Percentiles rank a stretch among this genome's conserved stretches.
Evolutionary conservation across 2,329 filamentous ascomycete species (phyloP).

Genomic region (Cladophialophora bantiana): DNA sequence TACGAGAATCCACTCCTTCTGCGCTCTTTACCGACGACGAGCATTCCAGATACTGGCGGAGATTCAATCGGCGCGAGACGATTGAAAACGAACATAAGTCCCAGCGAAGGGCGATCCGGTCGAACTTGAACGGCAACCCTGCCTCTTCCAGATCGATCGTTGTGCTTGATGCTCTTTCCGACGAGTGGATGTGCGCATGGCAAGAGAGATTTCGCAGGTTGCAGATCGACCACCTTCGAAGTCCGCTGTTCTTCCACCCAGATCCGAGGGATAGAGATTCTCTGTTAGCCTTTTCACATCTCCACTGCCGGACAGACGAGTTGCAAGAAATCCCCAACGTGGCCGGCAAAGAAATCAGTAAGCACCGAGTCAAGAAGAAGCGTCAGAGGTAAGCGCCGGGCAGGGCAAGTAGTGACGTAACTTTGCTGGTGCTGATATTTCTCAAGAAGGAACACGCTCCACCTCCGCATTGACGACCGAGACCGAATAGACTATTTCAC

Average conservation of each 20-base stretch:
- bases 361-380: conserved; percentile 62
- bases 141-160: conserved; percentile 56
- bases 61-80: conserved; percentile 32
- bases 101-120: conserved; percentile 7
- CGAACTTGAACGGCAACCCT: neutral
- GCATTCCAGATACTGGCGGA: conserved; percentile 69
- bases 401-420: conserved; percentile 28
- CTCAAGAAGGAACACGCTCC: conserved; percentile 48
- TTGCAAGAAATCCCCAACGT: conserved; percentile 74
- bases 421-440: conserved; percentile 26
- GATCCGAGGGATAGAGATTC: conserved; percentile 78
- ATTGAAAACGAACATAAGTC: conserved; percentile 30
- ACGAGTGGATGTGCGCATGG: conserved; percentile 75
- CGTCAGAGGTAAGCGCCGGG: conserved; percentile 19
- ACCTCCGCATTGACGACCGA: conserved; percentile 67
- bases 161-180: conserved; percentile 70
- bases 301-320: conserved; percentile 66
- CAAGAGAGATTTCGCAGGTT: conserved; percentile 71
- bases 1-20: conserved; percentile 75
- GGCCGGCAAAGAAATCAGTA: conserved; percentile 80
- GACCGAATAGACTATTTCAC: conserved; percentile 75
- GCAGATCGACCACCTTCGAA: conserved; percentile 74
- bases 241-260: conserved; percentile 83
- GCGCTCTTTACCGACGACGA: conserved; percentile 85
- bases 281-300: conserved; percentile 72